These are phyloP conservation scores for Pisolithus albus DNA, from an alignment of 768 basidiomycete species.

Conservation along the genomic window DNA sequence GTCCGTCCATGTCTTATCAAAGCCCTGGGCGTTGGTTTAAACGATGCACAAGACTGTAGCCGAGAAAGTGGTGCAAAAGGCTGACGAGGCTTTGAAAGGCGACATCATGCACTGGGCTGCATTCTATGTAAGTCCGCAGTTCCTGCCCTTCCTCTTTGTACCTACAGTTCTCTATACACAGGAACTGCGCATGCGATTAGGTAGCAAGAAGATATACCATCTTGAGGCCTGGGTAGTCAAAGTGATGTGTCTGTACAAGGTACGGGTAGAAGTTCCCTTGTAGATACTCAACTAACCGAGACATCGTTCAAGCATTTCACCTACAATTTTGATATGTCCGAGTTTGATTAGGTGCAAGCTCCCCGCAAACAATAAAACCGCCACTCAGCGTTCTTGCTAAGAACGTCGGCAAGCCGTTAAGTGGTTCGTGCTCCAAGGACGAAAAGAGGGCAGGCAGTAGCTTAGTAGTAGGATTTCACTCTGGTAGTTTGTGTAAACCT, in stretches of 20 bases:
- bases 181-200: slow-evolving; percentile 95
- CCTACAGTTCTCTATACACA: slow-evolving; percentile 24
- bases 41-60: slow-evolving; percentile 67
- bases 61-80: slow-evolving; percentile 75
- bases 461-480: too few species aligned
- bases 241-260: slow-evolving; percentile 88
- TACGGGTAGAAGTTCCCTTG: slow-evolving; percentile 17
- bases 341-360: slow-evolving; percentile 20
- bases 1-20: slow-evolving; percentile 34
- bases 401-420: too few species aligned
- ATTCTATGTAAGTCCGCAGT: slow-evolving; percentile 63
- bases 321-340: slow-evolving; percentile 29
- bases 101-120: slow-evolving; percentile 99
- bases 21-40: background rate
- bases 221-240: slow-evolving; percentile 97
- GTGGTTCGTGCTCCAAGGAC: too few species aligned
- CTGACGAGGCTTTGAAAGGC: slow-evolving; percentile 84
- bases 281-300: background rate
- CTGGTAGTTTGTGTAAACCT: too few species aligned
- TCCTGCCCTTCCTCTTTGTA: background rate
- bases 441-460: too few species aligned
- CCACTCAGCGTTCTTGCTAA: too few species aligned
- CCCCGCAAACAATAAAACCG: too few species aligned
- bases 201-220: slow-evolving; percentile 92
- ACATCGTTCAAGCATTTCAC: slow-evolving; percentile 21